These are phyloP conservation scores for Globisporangium nodosum DNA, from an alignment of 352 stramenopile genomes.

Conservation along the genomic window DNA sequence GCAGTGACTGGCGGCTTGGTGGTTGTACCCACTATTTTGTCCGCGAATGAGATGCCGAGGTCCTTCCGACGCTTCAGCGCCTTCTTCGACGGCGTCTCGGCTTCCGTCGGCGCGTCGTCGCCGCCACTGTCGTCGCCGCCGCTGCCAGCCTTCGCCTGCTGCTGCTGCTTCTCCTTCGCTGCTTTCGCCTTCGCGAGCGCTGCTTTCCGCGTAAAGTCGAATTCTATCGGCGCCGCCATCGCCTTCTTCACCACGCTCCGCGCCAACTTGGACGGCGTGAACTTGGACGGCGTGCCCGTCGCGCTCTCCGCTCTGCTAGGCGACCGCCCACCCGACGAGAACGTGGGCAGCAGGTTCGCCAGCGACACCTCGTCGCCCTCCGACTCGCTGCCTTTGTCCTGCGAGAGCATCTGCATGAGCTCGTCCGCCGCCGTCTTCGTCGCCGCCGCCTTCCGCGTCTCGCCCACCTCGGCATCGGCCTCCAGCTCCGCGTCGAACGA, in stretches of 20 bases:
- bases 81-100: slow-evolving; percentile 15
- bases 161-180: slow-evolving; percentile 19
- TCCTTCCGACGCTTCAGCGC: slow-evolving; percentile 19
- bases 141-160: slow-evolving; percentile 15
- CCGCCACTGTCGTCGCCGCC: not conserved
- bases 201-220: slow-evolving; percentile 46
- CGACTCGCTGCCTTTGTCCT: slow-evolving; percentile 53
- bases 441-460: slow-evolving; percentile 12
- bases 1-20: not conserved
- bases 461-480: not conserved
- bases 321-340: slow-evolving; percentile 14
- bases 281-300: slow-evolving; percentile 9
- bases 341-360: slow-evolving; percentile 48
- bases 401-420: slow-evolving; percentile 47
- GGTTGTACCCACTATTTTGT: not conserved
- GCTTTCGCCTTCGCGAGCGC: slow-evolving; percentile 25
- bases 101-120: slow-evolving; percentile 1
- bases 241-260: slow-evolving; percentile 23
- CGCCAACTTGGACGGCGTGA: slow-evolving; percentile 18
- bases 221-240: slow-evolving; percentile 25
- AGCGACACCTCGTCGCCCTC: slow-evolving; percentile 43
- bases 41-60: slow-evolving; percentile 7
- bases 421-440: slow-evolving; percentile 34
- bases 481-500: slow-evolving; percentile 10
- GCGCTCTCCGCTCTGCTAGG: not conserved